A percentile compares a stretch with the other conserved stretches of the same genome.
Conservation (phyloP, 2,329 filamentous ascomycete genomes). For the Penicillium sp. region DNA sequence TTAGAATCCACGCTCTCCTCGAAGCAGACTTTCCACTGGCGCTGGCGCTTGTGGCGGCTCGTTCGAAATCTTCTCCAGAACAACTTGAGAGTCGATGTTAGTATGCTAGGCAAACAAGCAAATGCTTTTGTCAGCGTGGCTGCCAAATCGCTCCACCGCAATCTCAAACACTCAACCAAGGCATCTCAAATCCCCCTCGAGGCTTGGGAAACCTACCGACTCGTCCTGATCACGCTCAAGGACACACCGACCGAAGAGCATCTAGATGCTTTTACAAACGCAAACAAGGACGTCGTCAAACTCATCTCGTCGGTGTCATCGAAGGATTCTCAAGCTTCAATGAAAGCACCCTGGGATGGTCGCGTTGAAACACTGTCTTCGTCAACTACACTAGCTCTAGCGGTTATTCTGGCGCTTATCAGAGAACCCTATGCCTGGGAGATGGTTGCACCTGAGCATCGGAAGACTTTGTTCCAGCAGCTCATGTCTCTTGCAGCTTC, state of each 20-base stretch:
- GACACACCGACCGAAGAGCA: constrained; percentile 15
- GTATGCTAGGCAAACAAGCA: constrained; percentile 16
- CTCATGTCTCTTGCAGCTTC: constrained; percentile 28
- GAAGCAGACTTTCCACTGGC: constrained; percentile 30
- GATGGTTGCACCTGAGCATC: constrained; percentile 24
- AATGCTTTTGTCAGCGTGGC: constrained; percentile 24
- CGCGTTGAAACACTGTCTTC: constrained; percentile 31
- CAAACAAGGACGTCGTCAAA: constrained; percentile 22
- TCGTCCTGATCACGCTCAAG: constrained; percentile 26
- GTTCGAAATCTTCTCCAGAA: constrained; percentile 30
- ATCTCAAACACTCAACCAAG: constrained; percentile 23
- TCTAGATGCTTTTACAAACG: constrained; percentile 20
- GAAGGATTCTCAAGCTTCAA: constrained; percentile 21
- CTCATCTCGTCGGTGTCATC: constrained; percentile 21
- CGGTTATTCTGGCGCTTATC: constrained; percentile 31
- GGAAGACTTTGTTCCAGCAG: constrained; percentile 29
- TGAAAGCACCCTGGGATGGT: constrained; percentile 33
- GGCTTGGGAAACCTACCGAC: constrained; percentile 34
- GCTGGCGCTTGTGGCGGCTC: constrained; percentile 39
- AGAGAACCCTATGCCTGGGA: constrained; percentile 27
- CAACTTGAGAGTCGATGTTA: constrained; percentile 19
- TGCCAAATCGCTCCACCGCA: constrained; percentile 24
- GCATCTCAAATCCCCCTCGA: constrained; percentile 27
- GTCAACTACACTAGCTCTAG: constrained; percentile 26
- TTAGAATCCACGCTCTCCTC: constrained; percentile 27